Evolutionary conservation across 257 asterid species (phyloP), one percentile per base, ranked within the genome.

Genomic region (Anisodus tanguticus): DNA sequence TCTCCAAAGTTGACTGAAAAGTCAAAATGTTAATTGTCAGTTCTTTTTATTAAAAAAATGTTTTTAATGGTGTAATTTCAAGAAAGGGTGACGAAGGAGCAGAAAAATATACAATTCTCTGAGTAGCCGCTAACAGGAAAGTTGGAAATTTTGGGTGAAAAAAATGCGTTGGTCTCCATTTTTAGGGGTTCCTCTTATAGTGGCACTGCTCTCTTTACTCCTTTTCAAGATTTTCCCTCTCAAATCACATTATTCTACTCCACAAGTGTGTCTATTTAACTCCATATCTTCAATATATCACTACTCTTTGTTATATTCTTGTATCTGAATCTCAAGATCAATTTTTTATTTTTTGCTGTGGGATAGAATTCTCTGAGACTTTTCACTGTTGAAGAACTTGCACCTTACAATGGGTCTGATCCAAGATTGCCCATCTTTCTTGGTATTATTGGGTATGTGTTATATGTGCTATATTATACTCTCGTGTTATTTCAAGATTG

Each of bases 341-440:
- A 76, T 68, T 84, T 86, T 13, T 26, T 9, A 57, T 4, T 70
- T 55, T 22, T 4, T 85, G n/a, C 16, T 64, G 16, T 47, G 35
- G 4, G 8, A 8, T 37, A 22, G 58, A 49, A n/a, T 43, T n/a
- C 47, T 59, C 90, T 90, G 94, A 93, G 89, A 87, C 39, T 95
- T 31, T 94, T 92, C 88, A 85, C 90, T 60, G 91, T 81, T 22
- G 95, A 91, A 84, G 93, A 91, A 62, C 90, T 95, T 80, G 87
- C 96, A 83, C 88, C 81, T 71, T 89, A 91, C 87, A 95, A 94
- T 90, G 99, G 98, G 67, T 85, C 95, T 59, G 91, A 91, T 86
- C 90, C 93, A 53, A 88, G 83, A 31, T 87, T 91, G 90, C 98
- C 99, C 77, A 92, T 94, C 82, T 91, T 91, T 85, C 96, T 94